Evolutionary conservation across 768 basidiomycete species (phyloP).

Genomic region (Rhodosporidiobolus sp.): DNA sequence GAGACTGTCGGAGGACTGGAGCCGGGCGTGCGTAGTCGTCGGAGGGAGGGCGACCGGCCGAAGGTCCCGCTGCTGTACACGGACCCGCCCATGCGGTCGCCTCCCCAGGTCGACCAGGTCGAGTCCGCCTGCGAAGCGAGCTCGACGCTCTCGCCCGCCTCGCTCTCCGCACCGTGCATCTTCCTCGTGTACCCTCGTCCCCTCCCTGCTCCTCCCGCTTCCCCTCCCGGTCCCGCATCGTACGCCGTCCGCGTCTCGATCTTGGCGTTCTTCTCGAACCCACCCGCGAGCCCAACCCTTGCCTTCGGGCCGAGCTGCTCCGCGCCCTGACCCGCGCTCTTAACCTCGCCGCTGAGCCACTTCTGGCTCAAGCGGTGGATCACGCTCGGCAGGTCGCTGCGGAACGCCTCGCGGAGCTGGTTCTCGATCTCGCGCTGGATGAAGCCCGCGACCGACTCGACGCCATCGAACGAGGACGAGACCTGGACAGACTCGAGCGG

Average conservation of each 20-base stretch:
- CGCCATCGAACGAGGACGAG: conserved; percentile 94
- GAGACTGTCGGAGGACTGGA: conserved; percentile 9
- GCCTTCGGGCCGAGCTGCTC: neutral
- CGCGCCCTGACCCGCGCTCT: conserved; percentile 25
- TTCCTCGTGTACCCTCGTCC: conserved; percentile 12
- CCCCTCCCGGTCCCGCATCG: neutral
- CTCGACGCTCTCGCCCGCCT: conserved; percentile 35
- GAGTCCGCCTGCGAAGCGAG: conserved; percentile 28
- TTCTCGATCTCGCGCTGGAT: conserved; percentile 97
- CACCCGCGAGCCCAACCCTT: conserved; percentile 9
- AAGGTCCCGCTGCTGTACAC: neutral
- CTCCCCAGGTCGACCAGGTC: conserved; percentile 31
- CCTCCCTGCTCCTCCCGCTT: neutral
- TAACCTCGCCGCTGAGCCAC: conserved; percentile 62
- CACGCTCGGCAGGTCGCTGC: conserved; percentile 92
- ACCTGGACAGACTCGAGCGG: conserved; percentile 97
- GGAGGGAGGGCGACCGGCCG: conserved; percentile 2
- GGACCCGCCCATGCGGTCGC: neutral
- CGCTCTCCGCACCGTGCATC: conserved; percentile 23
- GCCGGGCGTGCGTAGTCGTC: neutral
- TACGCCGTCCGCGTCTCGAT: conserved; percentile 40
- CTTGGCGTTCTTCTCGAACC: conserved; percentile 32
- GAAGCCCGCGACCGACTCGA: conserved; percentile 95
- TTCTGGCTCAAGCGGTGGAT: conserved; percentile 93
- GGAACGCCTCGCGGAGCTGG: conserved; percentile 95